Evolutionary conservation across 768 basidiomycete genomes (phyloP), one percentile per base, ranked within the genome.

Genomic region (Suillus luteus): DNA sequence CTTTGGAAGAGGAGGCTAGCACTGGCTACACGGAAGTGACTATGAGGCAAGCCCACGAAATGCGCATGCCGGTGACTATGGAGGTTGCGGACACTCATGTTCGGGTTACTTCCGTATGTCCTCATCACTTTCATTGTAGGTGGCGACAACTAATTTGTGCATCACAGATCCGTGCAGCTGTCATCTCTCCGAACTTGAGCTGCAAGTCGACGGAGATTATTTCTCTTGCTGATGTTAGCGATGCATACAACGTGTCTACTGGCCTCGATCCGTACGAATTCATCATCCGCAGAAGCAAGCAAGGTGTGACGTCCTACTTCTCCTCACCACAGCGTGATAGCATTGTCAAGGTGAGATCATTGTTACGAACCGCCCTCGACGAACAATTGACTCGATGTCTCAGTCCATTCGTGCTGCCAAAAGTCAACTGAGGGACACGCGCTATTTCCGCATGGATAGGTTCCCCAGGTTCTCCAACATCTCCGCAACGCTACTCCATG

Each of bases 201-300:
- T 91, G 91, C 76, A 86, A 87, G 76, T 86, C 91, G 2, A 91
- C 89, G 1, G 95, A 97, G 69, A 86, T 96, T 61, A 87, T 96
- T 61, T 83, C 86, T 7, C 76, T 95, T 31, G 77, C 83, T 4
- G 94, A 96, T 64, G 84, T 97, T 66, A 93, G 92, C 76, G 95
- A 97, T 68, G 85, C 93, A 1, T 91, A 93, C 75, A 91, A 90
- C 52, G 86, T 94, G 24, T 85, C 88, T 2, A 90, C 88, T 17
- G 90, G 91, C 8, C 84, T 87, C 17, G 91, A 94, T 59, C 80
- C 81, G n/a, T 71, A 88, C 61, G 91, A 95, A 70, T 95, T 95
- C 70, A 90, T 93, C 65, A 86, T 95, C 65, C 84, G 93, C 51
- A 83, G 89, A 52, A 86, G 84, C 63, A 81, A 84, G 64, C 89